phyloP scores from a whole-genome alignment of 169 alveolate genomes.

The Plasmodium adleri region DNA sequence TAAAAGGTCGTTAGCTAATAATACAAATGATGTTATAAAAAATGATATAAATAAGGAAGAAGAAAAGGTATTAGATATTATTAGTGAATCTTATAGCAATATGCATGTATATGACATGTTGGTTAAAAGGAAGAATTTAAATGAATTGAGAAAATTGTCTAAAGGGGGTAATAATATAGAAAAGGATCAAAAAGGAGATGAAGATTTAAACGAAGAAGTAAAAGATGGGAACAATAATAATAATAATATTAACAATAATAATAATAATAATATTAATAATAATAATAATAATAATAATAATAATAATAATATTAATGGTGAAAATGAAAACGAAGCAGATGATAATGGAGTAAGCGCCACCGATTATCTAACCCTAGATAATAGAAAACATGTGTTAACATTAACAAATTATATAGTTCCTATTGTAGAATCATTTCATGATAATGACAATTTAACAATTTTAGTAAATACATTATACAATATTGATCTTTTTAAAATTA shows the following conservation, averaged over 20 bases:
- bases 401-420: slow-evolving; percentile 72
- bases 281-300: slow-evolving; percentile 14
- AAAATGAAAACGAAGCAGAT: slow-evolving; percentile 16
- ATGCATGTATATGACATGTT: slow-evolving; percentile 33
- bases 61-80: background rate
- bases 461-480: slow-evolving; percentile 58
- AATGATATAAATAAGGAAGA: background rate
- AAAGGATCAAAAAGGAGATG: slow-evolving; percentile 8
- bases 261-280: slow-evolving; percentile 15
- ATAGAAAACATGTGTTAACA: slow-evolving; percentile 43
- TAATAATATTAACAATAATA: background rate
- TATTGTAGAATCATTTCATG: slow-evolving; percentile 58
- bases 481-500: slow-evolving; percentile 52
- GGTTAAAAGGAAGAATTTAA: slow-evolving; percentile 19
- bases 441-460: slow-evolving; percentile 61
- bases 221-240: background rate
- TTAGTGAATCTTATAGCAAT: background rate
- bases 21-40: background rate
- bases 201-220: background rate
- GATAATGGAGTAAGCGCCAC: background rate
- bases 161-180: background rate
- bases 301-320: slow-evolving; percentile 10
- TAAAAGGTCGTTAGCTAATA: slow-evolving; percentile 5
- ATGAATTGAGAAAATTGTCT: slow-evolving; percentile 32
- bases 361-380: slow-evolving; percentile 22